These are phyloP conservation scores for Gymnopilus dilepis DNA, from an alignment of 768 basidiomycete species.

Conservation along the genomic window DNA sequence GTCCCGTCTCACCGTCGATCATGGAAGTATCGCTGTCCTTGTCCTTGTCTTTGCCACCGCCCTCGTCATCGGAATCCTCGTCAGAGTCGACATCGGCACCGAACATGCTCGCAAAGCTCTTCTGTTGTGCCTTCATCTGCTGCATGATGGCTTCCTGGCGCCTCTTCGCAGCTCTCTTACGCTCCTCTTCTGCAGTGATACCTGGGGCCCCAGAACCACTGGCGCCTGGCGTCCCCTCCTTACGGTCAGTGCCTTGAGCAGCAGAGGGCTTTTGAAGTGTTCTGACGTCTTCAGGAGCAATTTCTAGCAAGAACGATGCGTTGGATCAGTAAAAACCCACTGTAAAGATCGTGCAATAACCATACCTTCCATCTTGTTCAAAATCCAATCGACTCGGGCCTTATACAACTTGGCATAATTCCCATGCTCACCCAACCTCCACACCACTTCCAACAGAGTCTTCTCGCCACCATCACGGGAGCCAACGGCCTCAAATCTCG, in stretches of 20 bases:
- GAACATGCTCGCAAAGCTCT: conserved; percentile 81
- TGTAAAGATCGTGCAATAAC: too few species aligned
- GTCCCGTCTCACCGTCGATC: conserved; percentile 53
- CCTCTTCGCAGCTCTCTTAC: conserved; percentile 85
- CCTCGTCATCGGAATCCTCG: conserved; percentile 36
- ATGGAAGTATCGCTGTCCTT: conserved; percentile 29
- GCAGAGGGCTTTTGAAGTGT: conserved; percentile 22
- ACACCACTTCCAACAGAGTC: conserved; percentile 74
- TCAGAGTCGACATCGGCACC: conserved; percentile 39
- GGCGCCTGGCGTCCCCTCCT: conserved; percentile 24
- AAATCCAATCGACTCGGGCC: conserved; percentile 76
- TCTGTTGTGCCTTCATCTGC: conserved; percentile 94
- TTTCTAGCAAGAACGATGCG: neutral
- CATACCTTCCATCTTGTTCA: conserved; percentile 55
- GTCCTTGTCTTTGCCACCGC: conserved; percentile 40
- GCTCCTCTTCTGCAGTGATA: conserved; percentile 66
- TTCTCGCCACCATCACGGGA: conserved; percentile 30
- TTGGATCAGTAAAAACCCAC: neutral
- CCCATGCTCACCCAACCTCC: conserved; percentile 77
- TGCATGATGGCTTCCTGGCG: conserved; percentile 95
- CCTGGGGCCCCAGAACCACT: conserved; percentile 37
- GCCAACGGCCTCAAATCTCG: conserved; percentile 56
- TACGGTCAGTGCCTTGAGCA: conserved; percentile 41
- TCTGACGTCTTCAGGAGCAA: conserved; percentile 60
- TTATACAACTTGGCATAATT: conserved; percentile 71